phyloP scores from a whole-genome alignment of 257 asterid species.

The Penstemon davidsonii region DNA sequence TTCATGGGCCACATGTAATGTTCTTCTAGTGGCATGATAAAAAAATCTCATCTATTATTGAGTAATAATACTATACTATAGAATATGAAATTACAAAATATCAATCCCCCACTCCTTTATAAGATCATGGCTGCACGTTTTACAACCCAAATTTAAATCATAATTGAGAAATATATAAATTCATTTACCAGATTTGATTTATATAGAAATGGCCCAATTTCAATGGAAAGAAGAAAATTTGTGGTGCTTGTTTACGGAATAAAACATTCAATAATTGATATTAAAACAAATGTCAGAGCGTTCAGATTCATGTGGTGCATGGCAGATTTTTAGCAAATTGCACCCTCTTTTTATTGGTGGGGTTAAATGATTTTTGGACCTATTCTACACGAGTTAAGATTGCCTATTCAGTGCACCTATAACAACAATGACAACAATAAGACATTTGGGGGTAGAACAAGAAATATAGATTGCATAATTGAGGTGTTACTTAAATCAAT shows the following conservation, averaged over 20 bases:
- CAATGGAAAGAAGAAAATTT: neutral
- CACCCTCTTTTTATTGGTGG: slow-evolving; percentile 22
- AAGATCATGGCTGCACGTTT: slow-evolving; percentile 22
- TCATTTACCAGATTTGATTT: neutral
- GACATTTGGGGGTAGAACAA: slow-evolving; percentile 2
- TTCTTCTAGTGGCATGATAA: neutral
- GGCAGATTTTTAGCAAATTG: slow-evolving; percentile 31
- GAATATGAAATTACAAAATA: neutral
- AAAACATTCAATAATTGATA: neutral
- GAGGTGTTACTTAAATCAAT: no score
- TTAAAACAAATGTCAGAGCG: neutral
- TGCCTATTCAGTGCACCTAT: neutral
- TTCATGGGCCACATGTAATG: neutral
- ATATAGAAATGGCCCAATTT: neutral
- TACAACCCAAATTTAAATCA: neutral
- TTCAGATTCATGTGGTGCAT: slow-evolving; percentile 30
- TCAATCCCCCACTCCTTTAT: neutral
- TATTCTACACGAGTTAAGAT: slow-evolving; percentile 3
- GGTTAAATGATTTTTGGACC: slow-evolving; percentile 25
- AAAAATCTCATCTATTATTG: neutral
- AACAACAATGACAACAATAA: neutral
- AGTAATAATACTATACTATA: neutral
- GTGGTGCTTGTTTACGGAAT: neutral
- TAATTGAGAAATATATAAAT: neutral
- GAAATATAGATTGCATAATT: neutral